Evolutionary conservation across 352 stramenopile genomes (phyloP).

Genomic region (Phytophthora cactorum): DNA sequence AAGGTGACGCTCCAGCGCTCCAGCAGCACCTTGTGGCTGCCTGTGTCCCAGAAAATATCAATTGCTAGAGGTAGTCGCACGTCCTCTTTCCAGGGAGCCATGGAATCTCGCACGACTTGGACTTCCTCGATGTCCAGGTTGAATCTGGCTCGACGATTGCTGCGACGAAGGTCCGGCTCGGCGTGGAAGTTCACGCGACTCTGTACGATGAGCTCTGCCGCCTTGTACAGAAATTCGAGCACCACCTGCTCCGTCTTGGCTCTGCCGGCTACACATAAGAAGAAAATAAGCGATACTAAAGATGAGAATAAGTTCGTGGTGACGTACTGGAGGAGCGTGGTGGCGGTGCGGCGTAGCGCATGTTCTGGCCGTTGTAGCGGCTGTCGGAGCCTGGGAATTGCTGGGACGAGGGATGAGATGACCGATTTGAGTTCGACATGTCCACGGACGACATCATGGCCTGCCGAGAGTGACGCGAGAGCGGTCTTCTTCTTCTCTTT

Average conservation of each 20-base stretch:
- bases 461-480: constrained; percentile 1
- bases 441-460: constrained; percentile 35
- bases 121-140: constrained; percentile 89
- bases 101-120: constrained; percentile 64
- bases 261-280: constrained; percentile 48
- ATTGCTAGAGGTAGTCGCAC: constrained; percentile 72
- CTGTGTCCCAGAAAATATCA: constrained; percentile 69
- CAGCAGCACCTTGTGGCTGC: constrained; percentile 61
- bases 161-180: constrained; percentile 48
- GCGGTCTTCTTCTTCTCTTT: constrained; percentile 8
- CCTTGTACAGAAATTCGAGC: constrained; percentile 87
- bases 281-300: background rate
- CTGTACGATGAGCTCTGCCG: constrained; percentile 82
- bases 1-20: constrained; percentile 79
- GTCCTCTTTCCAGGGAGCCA: constrained; percentile 75
- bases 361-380: constrained; percentile 18
- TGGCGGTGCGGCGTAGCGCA: constrained; percentile 22
- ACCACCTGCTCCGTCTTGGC: constrained; percentile 87
- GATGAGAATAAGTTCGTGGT: constrained; percentile 3
- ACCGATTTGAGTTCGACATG: constrained; percentile 1
- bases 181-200: constrained; percentile 76
- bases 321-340: constrained; percentile 17
- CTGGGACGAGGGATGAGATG: constrained; percentile 1
- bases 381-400: constrained; percentile 9
- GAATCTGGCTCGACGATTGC: constrained; percentile 71